Conservation (phyloP, 1,139 yeast species). For the Pichia inconspicua region DNA sequence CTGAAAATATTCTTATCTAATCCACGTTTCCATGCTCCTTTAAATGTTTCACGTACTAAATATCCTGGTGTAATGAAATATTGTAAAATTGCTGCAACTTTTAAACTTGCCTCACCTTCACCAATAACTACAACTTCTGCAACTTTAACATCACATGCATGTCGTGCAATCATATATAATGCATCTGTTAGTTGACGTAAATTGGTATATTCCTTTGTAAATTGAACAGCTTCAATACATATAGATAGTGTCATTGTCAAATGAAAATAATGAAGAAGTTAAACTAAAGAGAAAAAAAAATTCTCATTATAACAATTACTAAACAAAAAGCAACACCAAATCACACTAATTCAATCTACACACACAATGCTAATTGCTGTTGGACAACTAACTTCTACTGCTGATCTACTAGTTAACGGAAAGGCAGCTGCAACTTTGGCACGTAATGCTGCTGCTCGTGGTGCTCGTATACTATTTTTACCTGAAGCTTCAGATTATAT, state of each 20-base stretch:
- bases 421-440: constrained; percentile 50
- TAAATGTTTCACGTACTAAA: constrained; percentile 33
- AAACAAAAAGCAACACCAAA: too few relatives aligned
- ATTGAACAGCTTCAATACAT: constrained; percentile 2
- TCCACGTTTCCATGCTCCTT: background rate
- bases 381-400: constrained; percentile 78
- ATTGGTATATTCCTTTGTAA: constrained; percentile 26
- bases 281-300: background rate
- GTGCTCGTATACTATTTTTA: constrained; percentile 63
- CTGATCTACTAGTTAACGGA: constrained; percentile 54
- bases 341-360: background rate
- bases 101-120: constrained; percentile 24
- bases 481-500: constrained; percentile 94
- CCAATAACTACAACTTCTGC: constrained; percentile 59
- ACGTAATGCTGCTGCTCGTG: constrained; percentile 47
- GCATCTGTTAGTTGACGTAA: constrained; percentile 66
- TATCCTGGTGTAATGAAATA: constrained; percentile 85
- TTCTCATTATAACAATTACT: background rate
- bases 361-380: constrained; percentile 62
- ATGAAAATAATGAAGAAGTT: background rate
- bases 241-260: constrained; percentile 1
- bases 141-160: constrained; percentile 60
- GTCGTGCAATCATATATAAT: constrained; percentile 72
- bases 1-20: constrained; percentile 39
- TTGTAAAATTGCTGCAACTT: constrained; percentile 47